phyloP scores from a whole-genome alignment of 306 rosid genomes.

The Hippophae tibetana region DNA sequence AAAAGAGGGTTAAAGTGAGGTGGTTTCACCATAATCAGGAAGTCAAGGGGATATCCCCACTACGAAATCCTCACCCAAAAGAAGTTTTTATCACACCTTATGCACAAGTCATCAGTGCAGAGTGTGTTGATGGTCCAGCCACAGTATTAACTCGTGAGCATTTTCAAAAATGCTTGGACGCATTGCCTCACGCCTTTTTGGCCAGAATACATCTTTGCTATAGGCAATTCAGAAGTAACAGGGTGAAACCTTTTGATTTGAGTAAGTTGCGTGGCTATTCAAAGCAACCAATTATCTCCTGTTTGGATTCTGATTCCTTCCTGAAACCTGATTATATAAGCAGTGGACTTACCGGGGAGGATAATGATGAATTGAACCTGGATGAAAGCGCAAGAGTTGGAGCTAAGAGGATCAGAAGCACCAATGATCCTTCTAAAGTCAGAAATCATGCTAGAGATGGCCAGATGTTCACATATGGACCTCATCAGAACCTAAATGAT shows the following conservation, averaged over 20 bases:
- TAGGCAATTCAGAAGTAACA: conserved; percentile 80
- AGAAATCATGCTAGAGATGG: conserved; percentile 40
- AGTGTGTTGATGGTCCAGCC: conserved; percentile 93
- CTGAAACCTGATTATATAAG: conserved; percentile 28
- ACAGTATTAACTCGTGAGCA: conserved; percentile 77
- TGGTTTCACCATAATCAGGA: conserved; percentile 98
- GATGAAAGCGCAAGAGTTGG: conserved; percentile 46
- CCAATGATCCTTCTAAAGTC: conserved; percentile 34
- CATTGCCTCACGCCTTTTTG: conserved; percentile 46
- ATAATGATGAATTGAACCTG: conserved; percentile 43
- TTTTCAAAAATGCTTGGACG: conserved; percentile 56
- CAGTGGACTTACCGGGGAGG: conserved; percentile 39
- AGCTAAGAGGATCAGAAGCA: conserved; percentile 64
- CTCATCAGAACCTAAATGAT: conserved; percentile 32
- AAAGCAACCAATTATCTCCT: conserved; percentile 71
- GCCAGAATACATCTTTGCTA: conserved; percentile 70
- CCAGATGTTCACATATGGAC: conserved; percentile 37
- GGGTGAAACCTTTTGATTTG: conserved; percentile 83
- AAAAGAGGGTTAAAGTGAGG: conserved; percentile 86
- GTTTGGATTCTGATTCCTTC: conserved; percentile 43
- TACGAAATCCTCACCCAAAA: conserved; percentile 77
- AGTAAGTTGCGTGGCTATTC: conserved; percentile 76
- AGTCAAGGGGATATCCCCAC: conserved; percentile 64
- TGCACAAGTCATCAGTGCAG: conserved; percentile 91
- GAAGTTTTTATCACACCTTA: conserved; percentile 91